phyloP scores from a whole-genome alignment of 208 protist species.

The Wallacemonas sp. region DNA sequence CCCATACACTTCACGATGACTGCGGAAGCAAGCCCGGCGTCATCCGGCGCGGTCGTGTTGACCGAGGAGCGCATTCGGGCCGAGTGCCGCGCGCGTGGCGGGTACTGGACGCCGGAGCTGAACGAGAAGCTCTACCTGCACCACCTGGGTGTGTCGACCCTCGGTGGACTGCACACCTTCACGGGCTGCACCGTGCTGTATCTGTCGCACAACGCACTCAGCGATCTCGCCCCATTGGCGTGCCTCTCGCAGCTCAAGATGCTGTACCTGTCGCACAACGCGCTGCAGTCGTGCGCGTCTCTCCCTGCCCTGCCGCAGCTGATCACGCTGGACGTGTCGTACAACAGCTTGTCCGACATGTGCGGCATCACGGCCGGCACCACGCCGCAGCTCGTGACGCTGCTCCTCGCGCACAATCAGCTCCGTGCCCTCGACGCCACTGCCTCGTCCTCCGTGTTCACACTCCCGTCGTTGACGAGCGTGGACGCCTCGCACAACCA shows the following conservation, averaged over 20 bases:
- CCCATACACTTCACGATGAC: no score
- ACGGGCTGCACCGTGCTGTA: conserved; percentile 86
- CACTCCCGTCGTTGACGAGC: conserved; percentile 22
- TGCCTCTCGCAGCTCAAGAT: conserved; percentile 55
- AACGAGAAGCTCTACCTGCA: conserved; percentile 95
- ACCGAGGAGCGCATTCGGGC: conserved; percentile 55
- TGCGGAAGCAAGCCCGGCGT: not conserved
- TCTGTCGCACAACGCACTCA: conserved; percentile 91
- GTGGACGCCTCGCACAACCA: conserved; percentile 53
- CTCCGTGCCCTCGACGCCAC: conserved; percentile 28
- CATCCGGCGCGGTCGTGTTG: conserved; percentile 32
- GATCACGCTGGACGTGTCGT: conserved; percentile 81
- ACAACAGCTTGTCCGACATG: conserved; percentile 65
- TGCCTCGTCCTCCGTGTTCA: not conserved
- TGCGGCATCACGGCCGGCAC: conserved; percentile 39
- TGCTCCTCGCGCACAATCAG: conserved; percentile 61
- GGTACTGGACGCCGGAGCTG: conserved; percentile 88
- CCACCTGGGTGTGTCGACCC: conserved; percentile 75
- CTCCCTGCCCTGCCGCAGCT: conserved; percentile 71
- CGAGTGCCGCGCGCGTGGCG: conserved; percentile 69
- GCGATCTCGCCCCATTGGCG: conserved; percentile 73
- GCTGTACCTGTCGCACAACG: conserved; percentile 91
- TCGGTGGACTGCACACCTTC: conserved; percentile 78
- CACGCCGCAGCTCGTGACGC: conserved; percentile 44
- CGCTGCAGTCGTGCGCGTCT: conserved; percentile 54